Evolutionary conservation across 2,329 filamentous ascomycete genomes (phyloP).

Genomic region (Neopestalotiopsis sp.): DNA sequence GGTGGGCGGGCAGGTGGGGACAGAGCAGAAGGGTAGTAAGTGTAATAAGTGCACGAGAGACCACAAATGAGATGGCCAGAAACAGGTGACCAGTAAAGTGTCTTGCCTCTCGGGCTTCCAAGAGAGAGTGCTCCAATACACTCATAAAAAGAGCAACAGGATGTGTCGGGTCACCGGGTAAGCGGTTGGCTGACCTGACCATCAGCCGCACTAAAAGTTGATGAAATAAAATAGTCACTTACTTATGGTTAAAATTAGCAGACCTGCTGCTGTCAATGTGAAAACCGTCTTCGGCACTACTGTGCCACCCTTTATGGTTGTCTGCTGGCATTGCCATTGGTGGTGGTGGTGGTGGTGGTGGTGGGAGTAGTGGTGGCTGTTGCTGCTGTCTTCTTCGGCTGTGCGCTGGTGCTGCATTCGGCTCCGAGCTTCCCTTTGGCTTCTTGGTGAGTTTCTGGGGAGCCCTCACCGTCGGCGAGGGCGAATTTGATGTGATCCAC

Average conservation of each 20-base stretch:
- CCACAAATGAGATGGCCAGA: background rate
- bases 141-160: background rate
- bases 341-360: too few relatives aligned
- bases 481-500: background rate
- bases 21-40: background rate
- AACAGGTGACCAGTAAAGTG: background rate
- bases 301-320: background rate
- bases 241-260: constrained; percentile 5
- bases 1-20: background rate
- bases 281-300: background rate
- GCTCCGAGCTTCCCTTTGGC: background rate
- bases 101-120: background rate
- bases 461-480: background rate
- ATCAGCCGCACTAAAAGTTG: background rate
- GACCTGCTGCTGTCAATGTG: background rate
- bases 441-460: constrained; percentile 2
- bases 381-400: too few relatives aligned
- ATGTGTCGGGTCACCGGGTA: background rate
- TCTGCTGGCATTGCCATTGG: too few relatives aligned
- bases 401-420: background rate
- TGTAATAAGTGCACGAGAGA: background rate
- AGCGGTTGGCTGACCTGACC: background rate
- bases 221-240: background rate
- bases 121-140: background rate
- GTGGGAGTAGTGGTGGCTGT: too few relatives aligned